Evolutionary conservation across 75 land plant genomes (phyloP), one percentile per base, ranked within the genome.

Genomic region (Pinus tabuliformis): DNA sequence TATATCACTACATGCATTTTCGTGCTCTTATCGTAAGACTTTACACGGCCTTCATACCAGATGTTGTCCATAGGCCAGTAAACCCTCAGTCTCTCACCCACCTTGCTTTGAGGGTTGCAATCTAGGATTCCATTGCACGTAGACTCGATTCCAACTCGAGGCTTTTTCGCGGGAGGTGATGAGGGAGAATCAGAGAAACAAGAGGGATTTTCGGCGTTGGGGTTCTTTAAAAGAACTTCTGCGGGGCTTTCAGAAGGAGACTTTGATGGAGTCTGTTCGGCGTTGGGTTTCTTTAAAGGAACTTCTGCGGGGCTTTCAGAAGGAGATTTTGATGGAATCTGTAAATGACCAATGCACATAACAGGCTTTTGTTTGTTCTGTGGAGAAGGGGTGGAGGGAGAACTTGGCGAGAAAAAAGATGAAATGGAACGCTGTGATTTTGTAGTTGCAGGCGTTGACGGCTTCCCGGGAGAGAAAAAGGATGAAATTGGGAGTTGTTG

Each of bases 31-130:
- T 37, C 39, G 39, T 37, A 37, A 37, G 39, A 1, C 39, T 3
- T 37, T 37, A 37, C 39, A 37, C 3, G 5, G 3, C 1, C 3
- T 37, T 37, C 3, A 37, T 93, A 95, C 98, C 93, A 93, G 28
- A 76, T 66, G 72, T 89, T 76, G 73, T 95, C 98, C 78, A 91
- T 61, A 60, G 98, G 94, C 98, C 98, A 93, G 59, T 83, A 95
- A 65, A 93, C 96, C 86, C 75, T 93, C 22, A 96, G 74, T 56
- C 83, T 82, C 88, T 63, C 85, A 3, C 83, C 88, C 20, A 90
- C 70, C 33, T 85, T 75, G 30, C 57, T 57, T 30, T 30, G 24
- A 0, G 75, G 59, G 62, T 54, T 5, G 16, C 2, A 70, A 76
- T 88, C 28, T 22, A 37, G 33, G 70, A 49, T 6, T 73, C 17